Percentiles rank a stretch among this genome's conserved stretches.
Conservation (phyloP, 2,329 filamentous ascomycete species). For the Hymenoscyphus fructigenus region DNA sequence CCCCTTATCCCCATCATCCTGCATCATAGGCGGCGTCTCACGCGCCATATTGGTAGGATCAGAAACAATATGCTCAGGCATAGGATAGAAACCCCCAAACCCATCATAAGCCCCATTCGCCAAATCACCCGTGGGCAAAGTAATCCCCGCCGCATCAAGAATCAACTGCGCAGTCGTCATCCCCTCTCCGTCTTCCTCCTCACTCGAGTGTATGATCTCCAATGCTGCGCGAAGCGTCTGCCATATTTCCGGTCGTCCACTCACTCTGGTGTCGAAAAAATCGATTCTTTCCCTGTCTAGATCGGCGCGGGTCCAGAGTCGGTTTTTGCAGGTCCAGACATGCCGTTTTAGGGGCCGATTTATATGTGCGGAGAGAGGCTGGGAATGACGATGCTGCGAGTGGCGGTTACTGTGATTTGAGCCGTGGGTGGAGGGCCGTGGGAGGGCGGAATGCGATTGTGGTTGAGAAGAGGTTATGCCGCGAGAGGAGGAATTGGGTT, state of each 20-base stretch:
- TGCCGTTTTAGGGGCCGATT: conserved; percentile 68
- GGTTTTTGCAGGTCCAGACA: conserved; percentile 62
- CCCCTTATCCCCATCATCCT: conserved; percentile 28
- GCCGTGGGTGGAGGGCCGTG: conserved; percentile 26
- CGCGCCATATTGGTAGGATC: conserved; percentile 60
- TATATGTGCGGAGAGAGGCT: conserved; percentile 58
- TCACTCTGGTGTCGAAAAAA: conserved; percentile 89
- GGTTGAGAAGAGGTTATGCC: conserved; percentile 45
- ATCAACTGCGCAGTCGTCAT: conserved; percentile 75
- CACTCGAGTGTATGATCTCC: conserved; percentile 59
- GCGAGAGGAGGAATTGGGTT: conserved; percentile 47
- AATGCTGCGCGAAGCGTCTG: conserved; percentile 67
- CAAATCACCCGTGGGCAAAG: conserved; percentile 70
- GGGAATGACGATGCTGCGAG: conserved; percentile 7
- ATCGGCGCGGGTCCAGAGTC: conserved; percentile 67
- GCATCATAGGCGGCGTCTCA: conserved; percentile 30
- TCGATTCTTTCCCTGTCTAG: conserved; percentile 71
- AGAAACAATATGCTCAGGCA: conserved; percentile 67
- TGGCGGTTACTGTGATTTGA: conserved; percentile 18
- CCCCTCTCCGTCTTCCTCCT: conserved; percentile 41
- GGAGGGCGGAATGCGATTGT: conserved; percentile 27
- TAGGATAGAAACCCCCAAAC: conserved; percentile 47
- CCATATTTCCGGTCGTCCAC: conserved; percentile 78
- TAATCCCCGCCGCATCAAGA: conserved; percentile 74
- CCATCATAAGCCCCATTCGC: conserved; percentile 51